Evolutionary conservation across 202 grass and related monocot species (phyloP).

Genomic region (Hordeum pubiflorum): DNA sequence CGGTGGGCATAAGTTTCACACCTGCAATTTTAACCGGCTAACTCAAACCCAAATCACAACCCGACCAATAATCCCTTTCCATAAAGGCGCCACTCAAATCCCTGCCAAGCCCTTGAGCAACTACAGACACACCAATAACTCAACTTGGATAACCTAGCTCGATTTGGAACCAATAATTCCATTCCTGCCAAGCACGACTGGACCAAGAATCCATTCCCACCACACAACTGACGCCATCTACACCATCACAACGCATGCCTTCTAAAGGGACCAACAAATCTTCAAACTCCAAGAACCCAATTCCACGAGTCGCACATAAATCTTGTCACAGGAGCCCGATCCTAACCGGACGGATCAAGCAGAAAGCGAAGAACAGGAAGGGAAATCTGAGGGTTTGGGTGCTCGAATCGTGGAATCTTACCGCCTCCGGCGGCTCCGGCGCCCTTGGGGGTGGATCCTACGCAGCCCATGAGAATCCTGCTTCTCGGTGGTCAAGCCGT

Average conservation of each 20-base stretch:
- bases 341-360: constrained; percentile 2
- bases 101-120: background rate
- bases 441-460: constrained; percentile 55
- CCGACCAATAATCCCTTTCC: background rate
- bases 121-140: background rate
- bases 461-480: constrained; percentile 60
- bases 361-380: background rate
- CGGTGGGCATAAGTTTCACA: background rate
- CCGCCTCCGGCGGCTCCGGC: constrained; percentile 1
- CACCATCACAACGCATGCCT: background rate
- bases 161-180: background rate
- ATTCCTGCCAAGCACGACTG: background rate
- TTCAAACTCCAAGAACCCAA: background rate
- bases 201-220: background rate
- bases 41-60: background rate
- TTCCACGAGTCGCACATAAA: background rate
- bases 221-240: background rate
- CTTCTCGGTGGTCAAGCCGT: constrained; percentile 3
- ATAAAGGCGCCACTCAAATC: background rate
- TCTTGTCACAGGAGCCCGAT: constrained; percentile 8
- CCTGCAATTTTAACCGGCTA: background rate
- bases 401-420: constrained; percentile 14
- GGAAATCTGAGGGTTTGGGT: constrained; percentile 9
- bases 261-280: background rate
- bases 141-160: background rate